A percentile compares a stretch with the other conserved stretches of the same genome.
These are phyloP conservation scores for Phytophthora capsici DNA, from an alignment of 352 stramenopile genomes.

Conservation along the genomic window DNA sequence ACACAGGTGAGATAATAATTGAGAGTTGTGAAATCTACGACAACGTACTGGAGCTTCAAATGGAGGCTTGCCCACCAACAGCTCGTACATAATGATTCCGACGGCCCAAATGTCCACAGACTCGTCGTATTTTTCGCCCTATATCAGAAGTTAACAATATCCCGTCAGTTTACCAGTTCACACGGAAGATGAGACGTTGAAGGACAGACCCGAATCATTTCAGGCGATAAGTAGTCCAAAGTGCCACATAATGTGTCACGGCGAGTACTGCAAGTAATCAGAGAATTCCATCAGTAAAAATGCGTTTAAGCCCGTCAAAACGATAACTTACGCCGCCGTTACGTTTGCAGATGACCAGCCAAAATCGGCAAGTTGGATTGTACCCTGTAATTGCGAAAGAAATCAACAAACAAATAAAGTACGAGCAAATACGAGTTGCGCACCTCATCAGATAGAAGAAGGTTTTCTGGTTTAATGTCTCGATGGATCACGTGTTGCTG, in stretches of 20 bases:
- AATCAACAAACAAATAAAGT: neutral
- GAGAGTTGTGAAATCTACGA: neutral
- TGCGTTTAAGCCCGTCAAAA: neutral
- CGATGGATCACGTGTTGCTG: constrained; percentile 91
- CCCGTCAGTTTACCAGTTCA: constrained; percentile 2
- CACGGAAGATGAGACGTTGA: neutral
- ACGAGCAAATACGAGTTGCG: neutral
- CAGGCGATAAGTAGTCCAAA: constrained; percentile 98
- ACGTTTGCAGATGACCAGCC: constrained; percentile 96
- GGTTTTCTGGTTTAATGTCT: constrained; percentile 97
- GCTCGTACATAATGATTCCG: constrained; percentile 98
- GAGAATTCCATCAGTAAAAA: neutral
- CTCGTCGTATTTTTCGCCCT: constrained; percentile 97
- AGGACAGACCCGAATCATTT: constrained; percentile 96
- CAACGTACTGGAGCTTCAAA: constrained; percentile 94
- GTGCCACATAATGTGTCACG: constrained; percentile 99
- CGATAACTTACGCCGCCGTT: constrained; percentile 61
- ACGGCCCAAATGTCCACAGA: constrained; percentile 99
- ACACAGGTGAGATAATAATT: neutral
- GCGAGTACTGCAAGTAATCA: constrained; percentile 58
- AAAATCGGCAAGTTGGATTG: constrained; percentile 99
- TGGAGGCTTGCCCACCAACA: constrained; percentile 96
- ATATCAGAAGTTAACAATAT: neutral
- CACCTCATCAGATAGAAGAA: constrained; percentile 85
- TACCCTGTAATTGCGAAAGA: constrained; percentile 49